A percentile compares a stretch with the other conserved stretches of the same genome.
Evolutionary conservation across 352 stramenopile species (phyloP).

Genomic region (Phytophthora syringae): DNA sequence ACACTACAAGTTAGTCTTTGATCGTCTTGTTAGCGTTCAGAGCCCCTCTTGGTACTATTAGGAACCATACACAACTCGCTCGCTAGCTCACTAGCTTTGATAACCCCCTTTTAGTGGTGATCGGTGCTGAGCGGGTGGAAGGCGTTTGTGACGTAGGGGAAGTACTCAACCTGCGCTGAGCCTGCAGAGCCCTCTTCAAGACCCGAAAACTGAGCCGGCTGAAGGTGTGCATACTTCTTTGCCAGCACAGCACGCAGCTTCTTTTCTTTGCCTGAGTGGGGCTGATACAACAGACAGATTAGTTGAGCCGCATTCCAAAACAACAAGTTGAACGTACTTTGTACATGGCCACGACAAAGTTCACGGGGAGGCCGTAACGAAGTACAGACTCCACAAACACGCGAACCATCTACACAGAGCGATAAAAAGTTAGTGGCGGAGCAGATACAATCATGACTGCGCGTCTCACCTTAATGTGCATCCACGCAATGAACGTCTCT

Average conservation of each 20-base stretch:
- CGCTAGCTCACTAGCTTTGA: slow-evolving; percentile 2
- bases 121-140: slow-evolving; percentile 68
- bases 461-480: slow-evolving; percentile 96
- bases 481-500: slow-evolving; percentile 98
- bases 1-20: slow-evolving; percentile 18
- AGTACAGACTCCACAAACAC: slow-evolving; percentile 98
- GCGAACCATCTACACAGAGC: slow-evolving; percentile 80
- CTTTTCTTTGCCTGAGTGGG: slow-evolving; percentile 84
- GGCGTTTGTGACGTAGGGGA: slow-evolving; percentile 82
- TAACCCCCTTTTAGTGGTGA: slow-evolving; percentile 17
- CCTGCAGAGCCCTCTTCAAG: slow-evolving; percentile 72
- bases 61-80: slow-evolving; percentile 14
- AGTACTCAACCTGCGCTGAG: slow-evolving; percentile 78
- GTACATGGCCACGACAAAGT: slow-evolving; percentile 93
- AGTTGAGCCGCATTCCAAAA: too few relatives aligned
- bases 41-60: slow-evolving; percentile 10
- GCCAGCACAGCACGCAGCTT: slow-evolving; percentile 76
- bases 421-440: slow-evolving; percentile 4
- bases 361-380: slow-evolving; percentile 97
- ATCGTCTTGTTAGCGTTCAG: slow-evolving; percentile 16
- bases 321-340: slow-evolving; percentile 72
- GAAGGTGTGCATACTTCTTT: slow-evolving; percentile 89
- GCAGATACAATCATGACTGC: background rate
- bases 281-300: slow-evolving; percentile 52
- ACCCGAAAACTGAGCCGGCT: slow-evolving; percentile 83